Base-by-base conservation (phyloP, 331 rosid genomes). In the Dryas integrifolia region DNA sequence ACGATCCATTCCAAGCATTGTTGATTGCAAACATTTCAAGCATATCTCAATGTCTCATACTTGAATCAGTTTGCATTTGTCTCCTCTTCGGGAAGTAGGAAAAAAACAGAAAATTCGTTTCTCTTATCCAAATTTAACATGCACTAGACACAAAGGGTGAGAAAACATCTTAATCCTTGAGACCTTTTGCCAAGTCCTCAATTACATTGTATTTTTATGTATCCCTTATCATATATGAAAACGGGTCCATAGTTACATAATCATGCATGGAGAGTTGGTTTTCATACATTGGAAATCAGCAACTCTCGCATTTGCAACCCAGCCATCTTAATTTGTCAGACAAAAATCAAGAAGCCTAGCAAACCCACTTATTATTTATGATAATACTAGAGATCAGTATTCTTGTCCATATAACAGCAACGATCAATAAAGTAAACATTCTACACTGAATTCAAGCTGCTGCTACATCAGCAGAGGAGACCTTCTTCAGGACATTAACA, bases 401-500 rank as follows among this genome's bases (percentile, higher is more conserved):
- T 35, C 14, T 7, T 26, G 11, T 70, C 62, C 45, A 47, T 58
- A 38, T 44, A 51, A 53, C 13, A 65, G 63, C 58, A 74, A 30
- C 35, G 35, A 30, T 14, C 1, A 18, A 16, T 18, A 67, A 52
- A 61, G 41, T 21, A 5, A 3, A n/a, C 45, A 63, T 69, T 74
- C 49, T 44, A 18, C 67, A 52, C 24, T 21, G 58, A 63, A 74
- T 44, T 92, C 89, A 94, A 77, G 88, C 96, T 56, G 87, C 87
- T 55, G 97, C 97, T 84, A 88, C 92, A 43, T 69, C 83, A 14
- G 79, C 67, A 58, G 86, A 86, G 9, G 88, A 70, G 45, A 93
- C 88, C 82, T 82, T 86, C 51, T 49, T 67, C n/a, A 81, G 63
- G 70, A 89, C 89, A 60, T 72, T 44, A 66, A 93, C 88, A 58